Evolutionary conservation across 257 asterid species (phyloP), one percentile per base, ranked within the genome.

Genomic region (Cruciata laevipes): DNA sequence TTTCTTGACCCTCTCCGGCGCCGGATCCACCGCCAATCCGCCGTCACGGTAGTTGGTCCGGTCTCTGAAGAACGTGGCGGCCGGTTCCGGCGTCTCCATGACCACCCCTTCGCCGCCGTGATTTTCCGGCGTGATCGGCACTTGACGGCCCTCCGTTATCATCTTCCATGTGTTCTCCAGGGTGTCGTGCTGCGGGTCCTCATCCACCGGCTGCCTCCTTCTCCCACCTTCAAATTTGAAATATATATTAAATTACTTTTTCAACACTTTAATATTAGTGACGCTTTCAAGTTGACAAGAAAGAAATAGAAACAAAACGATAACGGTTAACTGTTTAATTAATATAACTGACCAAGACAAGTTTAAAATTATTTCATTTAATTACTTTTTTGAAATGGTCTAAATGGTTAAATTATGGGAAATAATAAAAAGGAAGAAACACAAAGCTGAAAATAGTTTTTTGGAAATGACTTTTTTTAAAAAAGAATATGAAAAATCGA

Each of bases 151-250:
- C 66, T 84, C 95, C 6, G 85, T 84, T 82, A 90, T 88, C 84
- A 66, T 84, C 78, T 77, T 90, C 97, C 96, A 90, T 37, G 92
- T 88, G 82, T 73, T 79, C 82, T 90, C 97, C 75, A 88, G 57
- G 20, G 91, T 83, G 11, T 62, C 31, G 16, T 62, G 66, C 14
- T 61, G 47, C 42, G 20, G 8, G 18, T 30, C n/a, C 14, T 27
- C 64, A 86, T 86, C 60, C 83, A 74, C 82, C 74, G 75, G 53
- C 10, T 78, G 89, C 74, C 31, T 79, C 76, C 71, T 75, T 76
- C 67, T 83, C 76, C 53, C 74, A 1, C 86, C 91, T 75, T 70
- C 30, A 63, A 61, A 9, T 0, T 32, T 7, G 16, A 8, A 31
- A 10, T 7, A 37, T 2, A 27, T 7, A 58, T 7, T 7, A 24